Evolutionary conservation across 345 rosid genomes (phyloP), one percentile per base, ranked within the genome.

Genomic region (Boechera retrofracta): DNA sequence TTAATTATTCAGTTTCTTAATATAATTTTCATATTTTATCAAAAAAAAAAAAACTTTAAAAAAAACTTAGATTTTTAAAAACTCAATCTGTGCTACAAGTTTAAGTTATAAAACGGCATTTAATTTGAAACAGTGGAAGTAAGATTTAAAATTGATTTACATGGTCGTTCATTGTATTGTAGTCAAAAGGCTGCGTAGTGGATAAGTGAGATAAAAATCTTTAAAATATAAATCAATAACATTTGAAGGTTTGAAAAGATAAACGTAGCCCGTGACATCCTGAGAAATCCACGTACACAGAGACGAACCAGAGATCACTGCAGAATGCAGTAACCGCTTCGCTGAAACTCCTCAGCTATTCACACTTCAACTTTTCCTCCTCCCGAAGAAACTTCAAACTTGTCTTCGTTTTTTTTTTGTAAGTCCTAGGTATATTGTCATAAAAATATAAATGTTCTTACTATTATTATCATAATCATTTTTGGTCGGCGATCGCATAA

Each of bases 251-350:
- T 45, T 24, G 11, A 28, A 36, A 24, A 38, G 4, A 5, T 10
- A 47, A 47, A 51, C 0, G 1, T 38, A 63, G n/a, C 7, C 70
- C 55, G 71, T 73, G 71, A 53, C 77, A 53, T 53, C n/a, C 77
- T 52, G 6, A 72, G 41, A 39, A 35, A 62, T 73, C n/a, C 64
- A 53, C 56, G 67, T 73, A 62, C 65, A n/a, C 71, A 47, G 0
- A 64, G 26, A 64, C 10, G 48, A 32, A 44, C 16, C 57, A 52
- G 53, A 26, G 36, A 38, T 7, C 44, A 32, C 76, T 64, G 71
- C 71, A 73, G 29, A 31, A 52, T 64, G 15, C 64, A 64, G 71
- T 42, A 64, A 54, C 77, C 64, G 57, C 62, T 74, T 74, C 4
- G 47, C 47, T 48, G 6, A 16, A 65, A 48, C 33, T 26, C 33